Percentiles rank a stretch among this genome's conserved stretches.
Evolutionary conservation across 2,329 filamentous ascomycete species (phyloP).

Genomic region (Emmonsiellopsis sp.): DNA sequence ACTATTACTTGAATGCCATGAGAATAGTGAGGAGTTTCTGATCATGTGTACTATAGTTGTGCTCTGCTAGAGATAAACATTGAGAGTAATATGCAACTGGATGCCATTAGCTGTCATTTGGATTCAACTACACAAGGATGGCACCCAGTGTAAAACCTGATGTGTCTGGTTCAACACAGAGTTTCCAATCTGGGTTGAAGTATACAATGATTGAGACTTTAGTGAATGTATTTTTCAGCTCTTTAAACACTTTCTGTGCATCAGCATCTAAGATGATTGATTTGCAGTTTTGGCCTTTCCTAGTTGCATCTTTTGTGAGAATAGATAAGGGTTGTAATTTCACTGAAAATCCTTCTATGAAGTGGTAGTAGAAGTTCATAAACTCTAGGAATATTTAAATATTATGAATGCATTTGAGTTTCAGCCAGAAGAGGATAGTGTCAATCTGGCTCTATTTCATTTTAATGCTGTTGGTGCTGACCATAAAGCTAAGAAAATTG

Average conservation of each 20-base stretch:
- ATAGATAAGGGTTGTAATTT: slow-evolving; percentile 12
- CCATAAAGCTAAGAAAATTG: slow-evolving; percentile 13
- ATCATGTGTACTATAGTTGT: slow-evolving; percentile 23
- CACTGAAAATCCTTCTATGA: slow-evolving; percentile 17
- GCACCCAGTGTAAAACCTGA: slow-evolving; percentile 11
- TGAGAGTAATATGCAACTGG: slow-evolving; percentile 18
- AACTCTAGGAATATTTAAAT: slow-evolving; percentile 23
- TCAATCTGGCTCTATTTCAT: slow-evolving; percentile 14
- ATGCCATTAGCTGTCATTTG: slow-evolving; percentile 10
- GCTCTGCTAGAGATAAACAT: slow-evolving; percentile 14
- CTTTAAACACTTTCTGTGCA: slow-evolving; percentile 8
- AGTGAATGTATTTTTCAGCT: slow-evolving; percentile 13
- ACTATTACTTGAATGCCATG: slow-evolving; percentile 16
- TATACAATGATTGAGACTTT: slow-evolving; percentile 11
- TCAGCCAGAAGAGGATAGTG: slow-evolving; percentile 15
- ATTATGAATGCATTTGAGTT: slow-evolving; percentile 12
- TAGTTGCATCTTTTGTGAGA: slow-evolving; percentile 7
- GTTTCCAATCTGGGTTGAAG: slow-evolving; percentile 13
- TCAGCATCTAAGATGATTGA: slow-evolving; percentile 2
- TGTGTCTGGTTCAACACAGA: slow-evolving; percentile 16
- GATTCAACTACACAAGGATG: slow-evolving; percentile 13
- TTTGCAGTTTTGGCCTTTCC: not conserved
- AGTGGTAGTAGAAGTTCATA: slow-evolving; percentile 25
- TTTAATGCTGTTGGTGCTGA: slow-evolving; percentile 7
- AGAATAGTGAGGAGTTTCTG: slow-evolving; percentile 24